Evolutionary conservation across 2,329 filamentous ascomycete species (phyloP), one percentile per base, ranked within the genome.

Genomic region (Venturia oleaginea): DNA sequence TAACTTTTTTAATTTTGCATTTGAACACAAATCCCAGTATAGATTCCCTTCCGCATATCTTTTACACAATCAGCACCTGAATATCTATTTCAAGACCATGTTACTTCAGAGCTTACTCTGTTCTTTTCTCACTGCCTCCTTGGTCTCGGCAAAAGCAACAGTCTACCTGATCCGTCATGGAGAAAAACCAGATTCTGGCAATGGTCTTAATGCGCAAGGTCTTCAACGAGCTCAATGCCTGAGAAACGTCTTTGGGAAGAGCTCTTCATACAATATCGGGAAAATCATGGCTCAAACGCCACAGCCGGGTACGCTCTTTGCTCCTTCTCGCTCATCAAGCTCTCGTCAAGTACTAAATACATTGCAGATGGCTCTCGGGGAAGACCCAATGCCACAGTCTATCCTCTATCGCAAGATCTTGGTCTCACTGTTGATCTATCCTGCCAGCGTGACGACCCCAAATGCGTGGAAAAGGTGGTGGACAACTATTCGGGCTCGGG

Each of bases 151-250:
- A 17, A 64, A 71, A 22, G 78, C 83, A 1, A 86, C 80, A 0
- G 81, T 87, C 38, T 87, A 85, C 70, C 73, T 87, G 7, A 87
- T 87, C 70, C 81, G 84, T n/a, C 85, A 87, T 67, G 84, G 84
- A 65, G 85, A 87, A 72, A 87, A 87, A 72, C 84, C 84, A 3
- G 65, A 69, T 1, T 77, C 78, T 19, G 75, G 75, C 40, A 74
- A 78, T 64, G 84, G 83, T 1, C 75, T 87, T 54, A 83, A 72
- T 64, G 68, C 77, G 0, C 69, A 79, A 66, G 85, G 85, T 22
- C 67, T 78, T 63, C 66, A 84, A 71, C 81, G 85, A 19, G 82
- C 84, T 0, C 81, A 87, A 69, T 86, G 84, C 67, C 73, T 87
- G 24, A 75, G 81, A 15, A 75, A 68, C 10, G 81, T 86, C 0